Evolutionary conservation across 768 basidiomycete genomes (phyloP).

Genomic region (Phlebiopsis flavidoalba): DNA sequence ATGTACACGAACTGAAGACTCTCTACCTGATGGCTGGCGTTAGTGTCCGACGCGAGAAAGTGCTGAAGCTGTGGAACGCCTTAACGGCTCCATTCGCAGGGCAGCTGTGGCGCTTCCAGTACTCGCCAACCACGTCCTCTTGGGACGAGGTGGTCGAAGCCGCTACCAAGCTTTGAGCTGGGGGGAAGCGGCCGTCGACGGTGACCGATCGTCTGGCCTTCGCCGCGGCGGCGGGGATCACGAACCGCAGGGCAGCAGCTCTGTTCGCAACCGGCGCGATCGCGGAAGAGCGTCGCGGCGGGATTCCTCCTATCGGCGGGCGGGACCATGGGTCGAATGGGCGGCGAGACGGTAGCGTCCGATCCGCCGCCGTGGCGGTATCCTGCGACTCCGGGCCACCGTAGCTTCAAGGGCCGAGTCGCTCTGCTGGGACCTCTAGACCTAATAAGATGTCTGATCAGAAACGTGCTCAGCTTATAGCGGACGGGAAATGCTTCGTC

Average conservation of each 20-base stretch:
- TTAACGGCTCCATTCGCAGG: conserved; percentile 14
- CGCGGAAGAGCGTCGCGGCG: too few species aligned
- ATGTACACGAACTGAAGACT: conserved; percentile 29
- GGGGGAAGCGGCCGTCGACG: conserved; percentile 5
- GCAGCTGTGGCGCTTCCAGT: conserved; percentile 24
- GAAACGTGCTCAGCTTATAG: conserved; percentile 4
- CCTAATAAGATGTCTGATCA: background rate
- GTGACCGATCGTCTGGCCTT: background rate
- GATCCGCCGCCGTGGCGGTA: too few species aligned
- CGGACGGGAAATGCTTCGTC: conserved; percentile 8
- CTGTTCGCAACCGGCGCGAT: too few species aligned
- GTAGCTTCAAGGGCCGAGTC: too few species aligned
- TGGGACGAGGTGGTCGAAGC: conserved; percentile 21
- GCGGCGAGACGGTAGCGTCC: too few species aligned
- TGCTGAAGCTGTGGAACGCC: conserved; percentile 30
- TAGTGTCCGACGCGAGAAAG: conserved; percentile 22
- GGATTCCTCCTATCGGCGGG: too few species aligned
- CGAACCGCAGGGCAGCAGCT: too few species aligned
- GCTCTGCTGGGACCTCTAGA: background rate
- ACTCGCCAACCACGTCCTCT: conserved; percentile 24
- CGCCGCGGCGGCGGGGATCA: too few species aligned
- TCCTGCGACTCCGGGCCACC: too few species aligned
- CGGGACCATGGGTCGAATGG: too few species aligned
- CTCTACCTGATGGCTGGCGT: conserved; percentile 29
- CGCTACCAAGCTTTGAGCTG: conserved; percentile 30